Conservation (phyloP, 257 asterid species). For the Jacaranda copaia region DNA sequence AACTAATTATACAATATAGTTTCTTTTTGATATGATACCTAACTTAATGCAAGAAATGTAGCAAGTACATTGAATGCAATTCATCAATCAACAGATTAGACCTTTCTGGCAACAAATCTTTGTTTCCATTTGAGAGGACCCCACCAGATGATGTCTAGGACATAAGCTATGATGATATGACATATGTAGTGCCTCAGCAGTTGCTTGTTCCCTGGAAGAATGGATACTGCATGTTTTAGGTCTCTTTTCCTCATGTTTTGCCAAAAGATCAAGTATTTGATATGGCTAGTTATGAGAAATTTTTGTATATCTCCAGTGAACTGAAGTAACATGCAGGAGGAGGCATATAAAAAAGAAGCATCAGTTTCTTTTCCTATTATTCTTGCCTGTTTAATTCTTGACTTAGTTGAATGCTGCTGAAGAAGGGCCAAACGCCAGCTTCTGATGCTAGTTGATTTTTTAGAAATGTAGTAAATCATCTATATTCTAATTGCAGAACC, state of each 20-base stretch:
- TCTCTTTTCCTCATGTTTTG: neutral
- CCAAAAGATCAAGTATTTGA: conserved; percentile 6
- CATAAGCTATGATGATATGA: neutral
- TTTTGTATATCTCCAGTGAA: neutral
- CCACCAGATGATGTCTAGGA: neutral
- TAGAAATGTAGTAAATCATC: neutral
- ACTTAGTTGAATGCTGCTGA: neutral
- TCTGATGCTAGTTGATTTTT: neutral
- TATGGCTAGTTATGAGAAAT: neutral
- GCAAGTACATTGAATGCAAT: conserved; percentile 7
- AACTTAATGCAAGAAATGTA: conserved; percentile 14
- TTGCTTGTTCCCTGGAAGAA: conserved; percentile 5
- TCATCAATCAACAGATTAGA: conserved; percentile 13
- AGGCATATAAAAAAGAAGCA: neutral
- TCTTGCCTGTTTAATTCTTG: neutral
- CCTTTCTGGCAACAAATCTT: conserved; percentile 22
- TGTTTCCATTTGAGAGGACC: conserved; percentile 22
- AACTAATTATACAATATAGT: neutral
- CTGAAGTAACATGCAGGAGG: neutral
- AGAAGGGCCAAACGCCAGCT: neutral
- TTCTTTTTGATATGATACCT: neutral
- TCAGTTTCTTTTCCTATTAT: neutral
- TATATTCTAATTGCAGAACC: neutral
- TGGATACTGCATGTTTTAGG: conserved; percentile 15
- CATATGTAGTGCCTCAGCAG: neutral